Base-by-base conservation (phyloP, 345 rosid genomes). In the Eutrema yunnanense region DNA sequence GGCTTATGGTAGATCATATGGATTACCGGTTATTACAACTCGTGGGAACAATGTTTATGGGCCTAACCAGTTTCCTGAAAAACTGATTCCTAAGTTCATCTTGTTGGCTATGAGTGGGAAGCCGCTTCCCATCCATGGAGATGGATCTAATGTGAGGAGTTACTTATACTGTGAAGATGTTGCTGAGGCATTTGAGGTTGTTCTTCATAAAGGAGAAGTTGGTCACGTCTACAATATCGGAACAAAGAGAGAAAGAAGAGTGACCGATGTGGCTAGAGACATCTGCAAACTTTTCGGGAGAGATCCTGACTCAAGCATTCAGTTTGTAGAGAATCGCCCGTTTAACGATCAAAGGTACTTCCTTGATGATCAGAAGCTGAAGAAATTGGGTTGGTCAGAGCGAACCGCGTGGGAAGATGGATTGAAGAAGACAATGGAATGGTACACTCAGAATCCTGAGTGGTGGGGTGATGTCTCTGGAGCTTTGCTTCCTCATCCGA, bases 401-500 rank as follows among this genome's bases (percentile, higher is more conserved):
- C 72, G 54, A 56, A 87, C 87, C 7, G n/a, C 69, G 3, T 87
- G 92, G 92, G 86, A 82, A 46, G 84, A 76, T 68, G 92, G 92
- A 27, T 58, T 87, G 46, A 82, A 73, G 77, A 73, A 54, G 81
- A 87, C 92, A 42, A 77, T 75, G 79, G 87, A 85, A 41, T 87
- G 92, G 92, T 87, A 87, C 59, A 79, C 74, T 14, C 61, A 65
- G 63, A 81, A 87, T 13, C 82, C 86, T 9, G 64, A 79, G 65
- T 87, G 84, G 86, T 85, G 92, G 92, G 92, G 86, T 2, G 92
- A 87, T 72, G 84, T 87, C 5, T 73, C 89, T n/a, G 86, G 81
- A 30, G 89, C 89, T 58, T 81, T 87, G 40, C 69, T 60, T 36
- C 85, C 89, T 3, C 92, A 87, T 59, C 87, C 92, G 1, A 84